A percentile compares a stretch with the other conserved stretches of the same genome.
Conservation (phyloP, 352 stramenopile species). For the Globisporangium cederbergense region DNA sequence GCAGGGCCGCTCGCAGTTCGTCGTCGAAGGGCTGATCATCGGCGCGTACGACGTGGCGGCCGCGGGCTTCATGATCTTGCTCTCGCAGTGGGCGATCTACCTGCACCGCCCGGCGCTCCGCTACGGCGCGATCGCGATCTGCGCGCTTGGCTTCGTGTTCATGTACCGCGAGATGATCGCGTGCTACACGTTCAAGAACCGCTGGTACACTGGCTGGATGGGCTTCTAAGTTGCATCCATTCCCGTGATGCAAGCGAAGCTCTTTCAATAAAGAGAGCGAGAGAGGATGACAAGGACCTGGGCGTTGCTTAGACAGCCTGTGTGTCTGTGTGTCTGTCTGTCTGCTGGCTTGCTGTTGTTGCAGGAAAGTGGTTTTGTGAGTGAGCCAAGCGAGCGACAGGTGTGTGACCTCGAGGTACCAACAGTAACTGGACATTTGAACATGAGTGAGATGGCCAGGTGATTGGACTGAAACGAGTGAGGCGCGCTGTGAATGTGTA, state of each 20-base stretch:
- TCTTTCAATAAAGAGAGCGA: background rate
- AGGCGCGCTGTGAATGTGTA: no score
- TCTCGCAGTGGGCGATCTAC: slow-evolving; percentile 84
- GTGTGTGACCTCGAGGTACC: no score
- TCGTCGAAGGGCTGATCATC: slow-evolving; percentile 81
- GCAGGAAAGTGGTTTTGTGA: no score
- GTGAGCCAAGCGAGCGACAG: no score
- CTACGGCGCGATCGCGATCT: slow-evolving; percentile 52
- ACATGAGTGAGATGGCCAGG: no score
- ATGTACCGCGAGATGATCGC: slow-evolving; percentile 85
- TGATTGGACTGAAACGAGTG: no score
- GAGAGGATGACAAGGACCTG: no score
- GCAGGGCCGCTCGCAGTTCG: slow-evolving; percentile 77
- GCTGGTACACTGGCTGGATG: slow-evolving; percentile 86
- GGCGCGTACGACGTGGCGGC: slow-evolving; percentile 64
- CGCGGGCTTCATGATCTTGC: slow-evolving; percentile 69
- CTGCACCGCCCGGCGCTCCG: slow-evolving; percentile 54
- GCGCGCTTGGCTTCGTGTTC: slow-evolving; percentile 65
- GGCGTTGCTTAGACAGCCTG: no score
- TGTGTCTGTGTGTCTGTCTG: no score
- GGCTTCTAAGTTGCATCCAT: slow-evolving; percentile 52
- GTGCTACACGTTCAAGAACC: slow-evolving; percentile 87
- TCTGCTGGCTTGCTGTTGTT: no score
- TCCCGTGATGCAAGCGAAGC: background rate
- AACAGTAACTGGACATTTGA: no score